These are phyloP conservation scores for Trifolium dubium DNA, from an alignment of 306 rosid species.

Conservation along the genomic window DNA sequence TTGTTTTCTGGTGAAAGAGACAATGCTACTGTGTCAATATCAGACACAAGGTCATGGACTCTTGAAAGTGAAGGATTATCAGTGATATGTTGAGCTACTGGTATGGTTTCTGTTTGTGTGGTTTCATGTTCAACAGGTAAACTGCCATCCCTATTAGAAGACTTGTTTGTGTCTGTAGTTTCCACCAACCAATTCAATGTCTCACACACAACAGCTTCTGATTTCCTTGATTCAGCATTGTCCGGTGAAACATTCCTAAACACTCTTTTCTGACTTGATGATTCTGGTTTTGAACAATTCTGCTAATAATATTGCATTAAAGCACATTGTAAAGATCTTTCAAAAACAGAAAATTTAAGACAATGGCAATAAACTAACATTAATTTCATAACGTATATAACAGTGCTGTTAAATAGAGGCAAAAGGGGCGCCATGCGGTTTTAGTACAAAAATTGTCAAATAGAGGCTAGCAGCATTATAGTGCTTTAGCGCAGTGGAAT, in stretches of 20 bases:
- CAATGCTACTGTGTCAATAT: no score
- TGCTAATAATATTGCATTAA: constrained; percentile 35
- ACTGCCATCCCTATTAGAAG: not conserved
- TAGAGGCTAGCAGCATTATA: not conserved
- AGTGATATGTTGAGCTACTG: no score
- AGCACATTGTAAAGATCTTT: constrained; percentile 14
- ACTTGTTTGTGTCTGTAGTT: constrained; percentile 36
- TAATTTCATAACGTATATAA: not conserved
- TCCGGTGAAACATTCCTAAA: constrained; percentile 27
- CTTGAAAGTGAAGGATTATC: no score
- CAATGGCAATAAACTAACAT: not conserved
- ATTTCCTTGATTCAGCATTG: constrained; percentile 36
- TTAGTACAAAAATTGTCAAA: constrained; percentile 3
- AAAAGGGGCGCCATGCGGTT: no score
- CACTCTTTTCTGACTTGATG: constrained; percentile 39
- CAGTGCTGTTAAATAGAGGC: not conserved
- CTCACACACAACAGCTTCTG: constrained; percentile 30
- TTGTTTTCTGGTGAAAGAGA: no score
- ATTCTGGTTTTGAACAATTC: constrained; percentile 44
- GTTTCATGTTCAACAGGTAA: no score
- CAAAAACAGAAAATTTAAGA: constrained; percentile 4
- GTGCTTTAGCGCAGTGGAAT: not conserved
- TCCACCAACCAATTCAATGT: constrained; percentile 46
- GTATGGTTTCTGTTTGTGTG: no score
- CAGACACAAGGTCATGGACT: no score